phyloP scores from a whole-genome alignment of 345 rosid species.

The Schrenkiella parvula region DNA sequence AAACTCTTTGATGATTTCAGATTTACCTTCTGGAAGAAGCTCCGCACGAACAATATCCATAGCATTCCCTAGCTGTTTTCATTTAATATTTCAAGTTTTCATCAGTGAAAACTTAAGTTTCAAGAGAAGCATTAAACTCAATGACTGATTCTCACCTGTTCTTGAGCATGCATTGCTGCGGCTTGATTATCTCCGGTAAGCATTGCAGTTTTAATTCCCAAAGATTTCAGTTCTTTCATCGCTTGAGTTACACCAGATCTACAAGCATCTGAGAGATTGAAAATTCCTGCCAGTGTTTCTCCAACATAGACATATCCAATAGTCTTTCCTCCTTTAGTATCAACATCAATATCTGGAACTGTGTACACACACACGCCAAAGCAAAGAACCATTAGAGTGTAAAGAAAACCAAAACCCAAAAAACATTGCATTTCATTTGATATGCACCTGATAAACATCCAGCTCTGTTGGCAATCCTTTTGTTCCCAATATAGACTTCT shows the following conservation, averaged over 20 bases:
- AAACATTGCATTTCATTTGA: background rate
- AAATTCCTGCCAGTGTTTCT: slow-evolving; percentile 43
- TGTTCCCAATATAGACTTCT: slow-evolving; percentile 66
- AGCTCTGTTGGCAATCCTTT: slow-evolving; percentile 61
- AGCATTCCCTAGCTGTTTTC: slow-evolving; percentile 53
- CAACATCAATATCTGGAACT: slow-evolving; percentile 42
- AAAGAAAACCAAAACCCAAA: background rate
- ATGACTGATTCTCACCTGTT: slow-evolving; percentile 48
- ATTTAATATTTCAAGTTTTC: slow-evolving; percentile 1
- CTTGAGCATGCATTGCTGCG: slow-evolving; percentile 65
- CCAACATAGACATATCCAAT: slow-evolving; percentile 59
- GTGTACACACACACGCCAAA: slow-evolving; percentile 4
- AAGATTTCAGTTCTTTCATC: slow-evolving; percentile 46
- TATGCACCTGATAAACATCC: slow-evolving; percentile 52
- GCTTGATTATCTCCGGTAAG: slow-evolving; percentile 80
- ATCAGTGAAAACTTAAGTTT: background rate
- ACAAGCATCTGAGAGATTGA: slow-evolving; percentile 73
- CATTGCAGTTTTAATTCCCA: slow-evolving; percentile 63
- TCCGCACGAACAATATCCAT: slow-evolving; percentile 61
- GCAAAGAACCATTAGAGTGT: background rate
- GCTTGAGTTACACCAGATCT: slow-evolving; percentile 73
- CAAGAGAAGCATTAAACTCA: background rate
- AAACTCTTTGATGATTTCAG: slow-evolving; percentile 42
- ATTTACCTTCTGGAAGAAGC: slow-evolving; percentile 80
- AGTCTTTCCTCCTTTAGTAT: slow-evolving; percentile 46